Conservation (phyloP, 352 stramenopile species). For the Pythium biforme region DNA sequence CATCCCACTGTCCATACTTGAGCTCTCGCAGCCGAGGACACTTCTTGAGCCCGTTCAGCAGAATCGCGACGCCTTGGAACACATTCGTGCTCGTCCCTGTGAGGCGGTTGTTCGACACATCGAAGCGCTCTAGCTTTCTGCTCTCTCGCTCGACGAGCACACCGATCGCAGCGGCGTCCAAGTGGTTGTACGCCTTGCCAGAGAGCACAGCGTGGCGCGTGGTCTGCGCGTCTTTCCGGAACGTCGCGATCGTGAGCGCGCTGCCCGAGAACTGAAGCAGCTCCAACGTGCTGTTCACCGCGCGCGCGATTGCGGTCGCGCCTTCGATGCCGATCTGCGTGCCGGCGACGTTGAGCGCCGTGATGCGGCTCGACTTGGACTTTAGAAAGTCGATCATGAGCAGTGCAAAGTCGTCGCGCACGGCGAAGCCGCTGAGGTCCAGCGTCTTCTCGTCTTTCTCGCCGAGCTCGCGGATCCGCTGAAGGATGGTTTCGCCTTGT, state of each 20-base stretch:
- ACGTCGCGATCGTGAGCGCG: constrained; percentile 32
- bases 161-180: constrained; percentile 58
- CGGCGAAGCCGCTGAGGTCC: constrained; percentile 49
- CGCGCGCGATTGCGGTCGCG: constrained; percentile 35
- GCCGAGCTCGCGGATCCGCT: constrained; percentile 48
- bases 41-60: constrained; percentile 46
- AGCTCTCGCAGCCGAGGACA: constrained; percentile 50
- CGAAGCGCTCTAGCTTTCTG: constrained; percentile 44
- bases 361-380: constrained; percentile 51
- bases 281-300: constrained; percentile 42
- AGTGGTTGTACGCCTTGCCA: constrained; percentile 42
- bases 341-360: constrained; percentile 39
- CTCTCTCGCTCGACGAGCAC: constrained; percentile 48
- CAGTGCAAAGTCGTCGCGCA: constrained; percentile 62
- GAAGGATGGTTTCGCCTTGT: constrained; percentile 51
- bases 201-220: constrained; percentile 31
- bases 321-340: constrained; percentile 57
- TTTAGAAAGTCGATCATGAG: constrained; percentile 53
- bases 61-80: constrained; percentile 52
- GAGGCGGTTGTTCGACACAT: constrained; percentile 54
- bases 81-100: constrained; percentile 46
- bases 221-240: constrained; percentile 33
- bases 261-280: constrained; percentile 49
- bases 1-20: constrained; percentile 30
- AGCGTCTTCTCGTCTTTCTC: constrained; percentile 36